Percentiles rank a stretch among this genome's conserved stretches.
phyloP scores from a whole-genome alignment of 192 early-diverging fungal genomes.

The Podila epigama region DNA sequence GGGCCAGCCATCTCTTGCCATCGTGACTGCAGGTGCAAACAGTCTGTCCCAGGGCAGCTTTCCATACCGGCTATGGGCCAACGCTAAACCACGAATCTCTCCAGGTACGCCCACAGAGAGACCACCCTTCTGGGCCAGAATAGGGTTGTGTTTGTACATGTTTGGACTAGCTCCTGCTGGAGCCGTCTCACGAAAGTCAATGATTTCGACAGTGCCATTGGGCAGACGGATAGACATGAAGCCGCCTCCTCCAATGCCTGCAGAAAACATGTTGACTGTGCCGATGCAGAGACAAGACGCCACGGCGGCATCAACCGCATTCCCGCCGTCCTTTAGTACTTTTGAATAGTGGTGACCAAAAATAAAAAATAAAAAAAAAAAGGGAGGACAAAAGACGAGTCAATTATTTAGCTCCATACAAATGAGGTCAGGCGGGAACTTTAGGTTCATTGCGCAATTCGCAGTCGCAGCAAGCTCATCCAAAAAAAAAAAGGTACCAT shows the following conservation, averaged over 20 bases:
- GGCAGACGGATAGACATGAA: conserved; percentile 84
- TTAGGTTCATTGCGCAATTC: conserved; percentile 1
- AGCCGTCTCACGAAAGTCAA: conserved; percentile 93
- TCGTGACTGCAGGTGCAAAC: conserved; percentile 75
- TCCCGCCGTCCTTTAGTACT: conserved; percentile 85
- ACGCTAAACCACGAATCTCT: conserved; percentile 88
- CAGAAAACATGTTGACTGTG: conserved; percentile 84
- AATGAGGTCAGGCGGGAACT: too few species aligned
- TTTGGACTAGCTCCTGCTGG: conserved; percentile 70
- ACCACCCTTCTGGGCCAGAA: conserved; percentile 72
- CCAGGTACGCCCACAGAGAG: conserved; percentile 84
- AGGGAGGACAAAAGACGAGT: too few species aligned
- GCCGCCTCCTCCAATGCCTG: conserved; percentile 95
- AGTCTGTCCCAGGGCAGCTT: conserved; percentile 82
- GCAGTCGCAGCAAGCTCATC: not conserved
- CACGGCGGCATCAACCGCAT: conserved; percentile 89
- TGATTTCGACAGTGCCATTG: conserved; percentile 66
- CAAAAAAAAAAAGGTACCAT: too few species aligned
- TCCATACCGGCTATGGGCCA: conserved; percentile 81
- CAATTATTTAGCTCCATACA: too few species aligned
- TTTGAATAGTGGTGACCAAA: not conserved
- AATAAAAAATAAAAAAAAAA: too few species aligned
- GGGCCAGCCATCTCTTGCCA: conserved; percentile 77
- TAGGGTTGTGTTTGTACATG: conserved; percentile 84
- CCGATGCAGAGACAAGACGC: conserved; percentile 89